A percentile compares a stretch with the other conserved stretches of the same genome.
Conservation (phyloP, 2,329 filamentous ascomycete genomes). For the Pseudogymnoascus sp. region DNA sequence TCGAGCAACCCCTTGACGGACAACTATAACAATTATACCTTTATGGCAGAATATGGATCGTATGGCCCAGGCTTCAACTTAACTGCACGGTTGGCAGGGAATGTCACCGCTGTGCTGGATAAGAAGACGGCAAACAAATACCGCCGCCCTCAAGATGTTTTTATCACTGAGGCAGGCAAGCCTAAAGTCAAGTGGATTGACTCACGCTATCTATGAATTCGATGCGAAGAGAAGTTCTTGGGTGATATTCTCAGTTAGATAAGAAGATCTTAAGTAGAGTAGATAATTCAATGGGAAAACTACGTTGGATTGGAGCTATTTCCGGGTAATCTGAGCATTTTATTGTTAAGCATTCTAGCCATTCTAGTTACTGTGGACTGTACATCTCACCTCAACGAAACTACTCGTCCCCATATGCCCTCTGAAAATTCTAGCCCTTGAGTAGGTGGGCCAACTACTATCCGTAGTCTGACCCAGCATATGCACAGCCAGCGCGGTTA, state of each 20-base stretch:
- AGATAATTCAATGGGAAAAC: background rate
- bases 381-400: background rate
- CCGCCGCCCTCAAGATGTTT: conserved; percentile 35
- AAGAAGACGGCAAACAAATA: conserved; percentile 30
- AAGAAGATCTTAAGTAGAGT: background rate
- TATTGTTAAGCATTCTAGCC: background rate
- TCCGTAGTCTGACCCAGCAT: background rate
- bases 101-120: conserved; percentile 36
- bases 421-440: background rate
- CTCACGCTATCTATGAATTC: background rate
- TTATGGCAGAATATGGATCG: conserved; percentile 45
- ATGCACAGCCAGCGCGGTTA: background rate
- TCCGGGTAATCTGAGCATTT: background rate
- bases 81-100: conserved; percentile 29
- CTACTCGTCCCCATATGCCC: background rate
- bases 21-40: conserved; percentile 31
- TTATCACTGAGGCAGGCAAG: conserved; percentile 35
- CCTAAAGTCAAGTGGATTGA: conserved; percentile 44
- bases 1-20: conserved; percentile 15
- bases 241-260: background rate
- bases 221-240: background rate
- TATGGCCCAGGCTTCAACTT: conserved; percentile 45
- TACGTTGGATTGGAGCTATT: background rate
- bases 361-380: background rate
- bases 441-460: background rate